Evolutionary conservation across 208 protist species (phyloP).

Genomic region (Strigomonas culicis): DNA sequence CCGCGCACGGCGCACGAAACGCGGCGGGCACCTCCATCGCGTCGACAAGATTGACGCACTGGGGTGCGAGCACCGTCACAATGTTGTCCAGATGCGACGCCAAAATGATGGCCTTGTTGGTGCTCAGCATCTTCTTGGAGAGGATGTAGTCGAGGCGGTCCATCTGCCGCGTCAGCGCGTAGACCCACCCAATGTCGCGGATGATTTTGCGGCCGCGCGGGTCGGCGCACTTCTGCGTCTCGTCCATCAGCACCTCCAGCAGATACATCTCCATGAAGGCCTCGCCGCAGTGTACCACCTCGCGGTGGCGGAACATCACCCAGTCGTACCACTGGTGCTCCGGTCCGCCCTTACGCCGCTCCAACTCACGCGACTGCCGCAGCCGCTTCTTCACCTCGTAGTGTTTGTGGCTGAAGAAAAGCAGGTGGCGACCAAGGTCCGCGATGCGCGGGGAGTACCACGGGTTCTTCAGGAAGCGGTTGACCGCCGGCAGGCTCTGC

Average conservation of each 20-base stretch:
- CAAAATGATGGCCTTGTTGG: constrained; percentile 53
- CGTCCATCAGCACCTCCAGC: constrained; percentile 77
- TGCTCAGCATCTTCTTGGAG: constrained; percentile 62
- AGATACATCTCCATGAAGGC: constrained; percentile 87
- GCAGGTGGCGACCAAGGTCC: constrained; percentile 81
- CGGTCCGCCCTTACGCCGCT: constrained; percentile 72
- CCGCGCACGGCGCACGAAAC: constrained; percentile 52
- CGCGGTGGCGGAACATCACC: constrained; percentile 82
- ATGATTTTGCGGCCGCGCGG: constrained; percentile 78
- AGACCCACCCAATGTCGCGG: constrained; percentile 88
- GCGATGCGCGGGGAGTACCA: constrained; percentile 86
- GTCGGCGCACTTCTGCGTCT: constrained; percentile 71
- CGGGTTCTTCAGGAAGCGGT: constrained; percentile 84
- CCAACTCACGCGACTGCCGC: constrained; percentile 67
- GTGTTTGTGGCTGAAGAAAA: constrained; percentile 90
- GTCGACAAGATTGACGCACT: constrained; percentile 82
- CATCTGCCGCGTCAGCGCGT: constrained; percentile 67
- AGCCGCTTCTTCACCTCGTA: constrained; percentile 71
- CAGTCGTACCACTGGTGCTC: constrained; percentile 91
- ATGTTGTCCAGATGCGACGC: constrained; percentile 82
- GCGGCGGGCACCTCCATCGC: constrained; percentile 64
- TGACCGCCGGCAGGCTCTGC: constrained; percentile 50
- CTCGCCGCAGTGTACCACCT: constrained; percentile 87
- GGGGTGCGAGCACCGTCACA: constrained; percentile 81
- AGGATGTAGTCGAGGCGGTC: constrained; percentile 79